Conservation (phyloP, 352 stramenopile genomes). For the Phytophthora europaea region DNA sequence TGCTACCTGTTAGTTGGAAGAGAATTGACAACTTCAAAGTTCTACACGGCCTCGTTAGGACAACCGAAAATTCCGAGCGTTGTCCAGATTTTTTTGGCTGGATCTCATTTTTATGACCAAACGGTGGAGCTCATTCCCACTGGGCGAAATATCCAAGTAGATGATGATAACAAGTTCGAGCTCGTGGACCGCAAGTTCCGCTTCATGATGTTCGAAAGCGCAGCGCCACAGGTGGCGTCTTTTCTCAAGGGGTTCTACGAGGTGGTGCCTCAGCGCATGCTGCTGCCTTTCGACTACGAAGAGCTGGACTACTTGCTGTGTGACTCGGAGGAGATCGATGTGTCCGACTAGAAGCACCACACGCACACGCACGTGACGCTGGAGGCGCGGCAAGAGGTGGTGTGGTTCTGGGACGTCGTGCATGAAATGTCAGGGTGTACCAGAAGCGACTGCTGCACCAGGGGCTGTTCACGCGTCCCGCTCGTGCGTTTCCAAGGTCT, state of each 20-base stretch:
- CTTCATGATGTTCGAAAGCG: slow-evolving; percentile 95
- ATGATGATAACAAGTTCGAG: slow-evolving; percentile 96
- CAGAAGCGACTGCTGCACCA: slow-evolving; percentile 77
- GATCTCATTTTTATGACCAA: slow-evolving; percentile 63
- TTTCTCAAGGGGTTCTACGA: slow-evolving; percentile 98
- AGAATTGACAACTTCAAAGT: too few species aligned
- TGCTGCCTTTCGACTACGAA: slow-evolving; percentile 97
- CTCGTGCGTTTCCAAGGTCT: slow-evolving; percentile 69
- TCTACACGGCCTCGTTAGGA: too few species aligned
- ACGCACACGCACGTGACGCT: slow-evolving; percentile 50
- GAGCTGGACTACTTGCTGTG: slow-evolving; percentile 97
- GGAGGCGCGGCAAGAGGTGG: slow-evolving; percentile 37
- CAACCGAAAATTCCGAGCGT: too few species aligned
- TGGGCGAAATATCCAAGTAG: slow-evolving; percentile 88
- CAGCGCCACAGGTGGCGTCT: slow-evolving; percentile 86
- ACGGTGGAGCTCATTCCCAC: slow-evolving; percentile 66
- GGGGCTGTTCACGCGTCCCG: slow-evolving; percentile 75
- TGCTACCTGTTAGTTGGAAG: too few species aligned
- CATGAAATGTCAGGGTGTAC: slow-evolving; percentile 81
- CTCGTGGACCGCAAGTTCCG: slow-evolving; percentile 95
- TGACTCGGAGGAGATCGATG: slow-evolving; percentile 93
- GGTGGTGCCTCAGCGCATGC: slow-evolving; percentile 93
- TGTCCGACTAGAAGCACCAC: slow-evolving; percentile 93
- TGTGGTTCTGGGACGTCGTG: slow-evolving; percentile 84
- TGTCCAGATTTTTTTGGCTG: slow-evolving; percentile 15